Percentiles rank a stretch among this genome's conserved stretches.
Evolutionary conservation across 495 filamentous ascomycete species (phyloP).

Genomic region (Cercophora scortea): DNA sequence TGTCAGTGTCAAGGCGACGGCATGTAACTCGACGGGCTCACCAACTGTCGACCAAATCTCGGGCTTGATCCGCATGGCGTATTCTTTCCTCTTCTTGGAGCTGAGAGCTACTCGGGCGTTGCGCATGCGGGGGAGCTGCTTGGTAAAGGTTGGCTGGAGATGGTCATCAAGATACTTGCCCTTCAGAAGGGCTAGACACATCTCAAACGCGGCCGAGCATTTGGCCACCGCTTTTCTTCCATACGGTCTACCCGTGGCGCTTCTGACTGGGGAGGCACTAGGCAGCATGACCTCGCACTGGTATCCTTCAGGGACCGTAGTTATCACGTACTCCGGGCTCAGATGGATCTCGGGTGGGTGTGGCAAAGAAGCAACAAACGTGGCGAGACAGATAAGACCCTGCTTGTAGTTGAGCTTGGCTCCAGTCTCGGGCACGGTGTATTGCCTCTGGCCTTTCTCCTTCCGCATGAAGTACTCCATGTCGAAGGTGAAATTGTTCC

Average conservation of each 20-base stretch:
- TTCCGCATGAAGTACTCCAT: constrained; percentile 47
- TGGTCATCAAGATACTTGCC: constrained; percentile 62
- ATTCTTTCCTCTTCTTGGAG: constrained; percentile 63
- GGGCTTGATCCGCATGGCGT: constrained; percentile 74
- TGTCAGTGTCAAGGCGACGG: constrained; percentile 55
- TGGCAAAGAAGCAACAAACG: constrained; percentile 49
- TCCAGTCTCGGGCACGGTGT: constrained; percentile 57
- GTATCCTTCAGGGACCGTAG: constrained; percentile 50
- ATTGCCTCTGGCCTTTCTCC: constrained; percentile 49
- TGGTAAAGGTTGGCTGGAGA: constrained; percentile 65
- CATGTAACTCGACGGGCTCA: constrained; percentile 50
- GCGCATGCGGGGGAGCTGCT: constrained; percentile 71
- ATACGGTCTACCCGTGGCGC: constrained; percentile 52
- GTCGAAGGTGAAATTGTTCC: constrained; percentile 49
- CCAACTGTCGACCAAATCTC: constrained; percentile 56
- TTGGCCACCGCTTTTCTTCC: constrained; percentile 72
- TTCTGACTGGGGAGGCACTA: constrained; percentile 61
- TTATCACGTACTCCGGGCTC: constrained; percentile 58
- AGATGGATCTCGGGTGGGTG: constrained; percentile 47
- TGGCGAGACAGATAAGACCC: constrained; percentile 56
- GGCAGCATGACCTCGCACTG: constrained; percentile 79
- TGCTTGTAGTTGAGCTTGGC: constrained; percentile 76
- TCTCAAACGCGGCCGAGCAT: constrained; percentile 81
- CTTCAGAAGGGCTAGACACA: constrained; percentile 63
- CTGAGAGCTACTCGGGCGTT: constrained; percentile 85